phyloP scores from a whole-genome alignment of 768 basidiomycete genomes.

The Amanita phalloides region DNA sequence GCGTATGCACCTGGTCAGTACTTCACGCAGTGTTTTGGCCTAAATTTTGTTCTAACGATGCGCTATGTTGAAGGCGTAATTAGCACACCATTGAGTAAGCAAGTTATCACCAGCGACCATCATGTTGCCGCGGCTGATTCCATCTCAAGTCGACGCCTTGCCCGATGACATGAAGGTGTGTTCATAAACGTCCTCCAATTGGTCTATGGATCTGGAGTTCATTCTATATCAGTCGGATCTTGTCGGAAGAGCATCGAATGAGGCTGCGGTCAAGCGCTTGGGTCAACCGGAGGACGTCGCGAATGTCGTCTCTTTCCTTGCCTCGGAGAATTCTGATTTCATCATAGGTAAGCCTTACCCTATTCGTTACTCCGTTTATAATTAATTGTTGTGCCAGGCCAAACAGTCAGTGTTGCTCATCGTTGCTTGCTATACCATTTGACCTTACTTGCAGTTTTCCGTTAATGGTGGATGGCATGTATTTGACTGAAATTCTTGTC shows the following conservation, averaged over 20 bases:
- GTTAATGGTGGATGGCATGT: neutral
- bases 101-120: neutral
- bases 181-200: neutral
- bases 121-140: neutral
- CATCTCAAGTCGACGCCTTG: neutral
- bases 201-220: neutral
- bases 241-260: neutral
- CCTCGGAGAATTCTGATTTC: constrained; percentile 18
- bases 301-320: constrained; percentile 24
- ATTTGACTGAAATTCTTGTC: neutral
- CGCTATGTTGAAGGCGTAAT: neutral
- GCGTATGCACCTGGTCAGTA: constrained; percentile 25
- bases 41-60: neutral
- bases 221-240: neutral
- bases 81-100: neutral
- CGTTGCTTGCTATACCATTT: neutral
- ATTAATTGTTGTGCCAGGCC: neutral
- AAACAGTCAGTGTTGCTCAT: neutral
- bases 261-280: neutral
- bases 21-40: neutral
- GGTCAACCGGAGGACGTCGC: constrained; percentile 21
- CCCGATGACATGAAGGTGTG: neutral
- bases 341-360: neutral
- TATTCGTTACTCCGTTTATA: no score
- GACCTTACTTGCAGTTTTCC: neutral